A percentile compares a stretch with the other conserved stretches of the same genome.
phyloP scores from a whole-genome alignment of 495 filamentous ascomycete species.

The Penicillium crystallinum region DNA sequence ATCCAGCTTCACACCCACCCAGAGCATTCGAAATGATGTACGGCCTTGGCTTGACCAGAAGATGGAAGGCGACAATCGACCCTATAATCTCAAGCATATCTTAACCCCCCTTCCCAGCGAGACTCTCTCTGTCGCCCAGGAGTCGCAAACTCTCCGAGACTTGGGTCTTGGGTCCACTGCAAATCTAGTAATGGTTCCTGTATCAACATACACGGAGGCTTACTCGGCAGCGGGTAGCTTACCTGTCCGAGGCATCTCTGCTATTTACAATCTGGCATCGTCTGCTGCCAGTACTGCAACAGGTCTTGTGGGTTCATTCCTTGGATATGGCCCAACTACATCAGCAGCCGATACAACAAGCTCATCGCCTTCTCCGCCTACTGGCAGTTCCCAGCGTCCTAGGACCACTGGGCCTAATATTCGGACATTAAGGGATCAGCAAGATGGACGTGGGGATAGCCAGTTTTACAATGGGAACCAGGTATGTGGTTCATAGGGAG shows the following conservation, averaged over 20 bases:
- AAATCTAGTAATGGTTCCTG: constrained; percentile 76
- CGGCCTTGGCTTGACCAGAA: constrained; percentile 68
- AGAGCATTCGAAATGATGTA: constrained; percentile 63
- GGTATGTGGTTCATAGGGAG: constrained; percentile 43
- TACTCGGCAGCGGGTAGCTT: constrained; percentile 47
- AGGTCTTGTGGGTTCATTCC: constrained; percentile 49
- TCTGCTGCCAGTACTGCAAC: constrained; percentile 41
- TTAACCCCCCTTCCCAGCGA: constrained; percentile 72
- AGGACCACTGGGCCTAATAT: constrained; percentile 36
- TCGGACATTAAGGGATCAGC: constrained; percentile 54
- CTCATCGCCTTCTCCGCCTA: constrained; percentile 9
- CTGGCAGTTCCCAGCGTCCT: constrained; percentile 10
- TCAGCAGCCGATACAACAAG: constrained; percentile 9
- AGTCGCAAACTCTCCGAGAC: constrained; percentile 58
- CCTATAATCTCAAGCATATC: constrained; percentile 82
- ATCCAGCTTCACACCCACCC: constrained; percentile 57
- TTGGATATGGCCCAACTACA: constrained; percentile 43
- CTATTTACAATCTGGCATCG: constrained; percentile 40
- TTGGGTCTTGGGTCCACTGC: constrained; percentile 70
- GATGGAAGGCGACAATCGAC: constrained; percentile 43
- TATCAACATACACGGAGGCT: constrained; percentile 54
- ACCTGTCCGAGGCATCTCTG: constrained; percentile 38
- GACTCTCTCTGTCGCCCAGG: constrained; percentile 66
- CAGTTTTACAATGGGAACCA: constrained; percentile 90
- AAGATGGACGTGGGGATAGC: constrained; percentile 44